Evolutionary conservation across 108 stramenopile species (phyloP), one percentile per base, ranked within the genome.

Genomic region (Aurantiochytrium sp.): DNA sequence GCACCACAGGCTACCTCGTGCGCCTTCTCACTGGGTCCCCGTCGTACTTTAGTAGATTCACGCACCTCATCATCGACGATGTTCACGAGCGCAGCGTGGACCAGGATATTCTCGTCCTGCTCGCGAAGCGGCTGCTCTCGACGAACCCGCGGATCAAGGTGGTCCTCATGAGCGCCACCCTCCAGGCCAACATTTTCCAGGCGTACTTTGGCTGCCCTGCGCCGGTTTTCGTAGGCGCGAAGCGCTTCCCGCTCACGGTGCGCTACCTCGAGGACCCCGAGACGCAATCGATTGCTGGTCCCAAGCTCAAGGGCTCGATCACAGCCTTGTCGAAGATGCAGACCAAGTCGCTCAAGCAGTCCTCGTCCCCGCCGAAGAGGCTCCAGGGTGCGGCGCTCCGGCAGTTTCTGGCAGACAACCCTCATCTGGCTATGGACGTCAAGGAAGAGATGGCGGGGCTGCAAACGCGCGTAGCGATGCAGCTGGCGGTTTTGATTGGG

Each of bases 31-130:
- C 73, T 12, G 73, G 73, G 8, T 2, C 2, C 17, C 73, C 73
- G 1, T 48, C 39, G 10, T 81, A 48, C 32, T 81, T 81, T 81
- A 24, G 32, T 24, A 48, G 24, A 55, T 90, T 96, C 68, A 91
- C 95, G 41, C 94, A 94, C 87, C 85, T 96, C 34, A 90, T 97
- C 42, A 87, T 96, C 22, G 96, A 96, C 85, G 95, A 96, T 87
- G 91, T 91, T 54, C 93, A 95, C 86, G 94, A 95, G 89, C 87
- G 95, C 42, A 94, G 92, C 65, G 55, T 93, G 48, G 89, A 94
- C 54, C 92, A 92, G 4, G 95, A 96, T 68, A 94, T 96, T 90
- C 85, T 90, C 21, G 69, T 95, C 41, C 88, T 91, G n/a, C 42
- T 95, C 10, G 73, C 45, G 19, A 81, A 81, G 24, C 12, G 45